Evolutionary conservation across 2,329 filamentous ascomycete species (phyloP), one percentile per base, ranked within the genome.

Genomic region (Xylaria sp.): DNA sequence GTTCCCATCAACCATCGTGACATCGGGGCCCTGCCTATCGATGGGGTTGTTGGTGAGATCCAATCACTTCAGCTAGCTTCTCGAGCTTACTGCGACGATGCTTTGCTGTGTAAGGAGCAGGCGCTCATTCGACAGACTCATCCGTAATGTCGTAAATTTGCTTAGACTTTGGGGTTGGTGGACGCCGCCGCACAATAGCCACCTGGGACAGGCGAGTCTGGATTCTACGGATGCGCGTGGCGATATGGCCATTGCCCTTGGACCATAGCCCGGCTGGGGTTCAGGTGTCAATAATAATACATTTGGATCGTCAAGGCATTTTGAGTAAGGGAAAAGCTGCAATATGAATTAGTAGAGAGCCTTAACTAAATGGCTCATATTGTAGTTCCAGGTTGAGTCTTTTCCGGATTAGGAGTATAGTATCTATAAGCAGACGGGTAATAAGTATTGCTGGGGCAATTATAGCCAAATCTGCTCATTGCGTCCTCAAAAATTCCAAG

Each of bases 41-140:
- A 66, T 64, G 61, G 65, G 57, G 61, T 60, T 59, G 51, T 38
- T 62, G 51, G 42, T n/a, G 28, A 53, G 56, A 58, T 57, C 70
- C 68, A 72, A 72, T 70, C 68, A 54, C 36, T 49, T 60, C 26
- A 20, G 44, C 61, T 58, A 36, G 28, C 58, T 57, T 62, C 64
- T 36, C 38, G 48, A 57, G 42, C 49, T 59, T 69, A 66, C 66
- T 63, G 53, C 59, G 56, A 59, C 59, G 60, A 44, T 31, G 53
- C 53, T 59, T 73, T 69, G 70, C 59, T 67, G 67, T 74, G 68
- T 66, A 71, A 64, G 70, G 58, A 69, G 66, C 71, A 60, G 56
- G n/a, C 60, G 49, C 56, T 51, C 28, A 63, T 66, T 53, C 60
- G 57, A 61, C 40, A 40, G 60, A 67, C 23, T n/a, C 48, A 63